phyloP scores from a whole-genome alignment of 768 basidiomycete species.

The Lactarius hengduanensis region DNA sequence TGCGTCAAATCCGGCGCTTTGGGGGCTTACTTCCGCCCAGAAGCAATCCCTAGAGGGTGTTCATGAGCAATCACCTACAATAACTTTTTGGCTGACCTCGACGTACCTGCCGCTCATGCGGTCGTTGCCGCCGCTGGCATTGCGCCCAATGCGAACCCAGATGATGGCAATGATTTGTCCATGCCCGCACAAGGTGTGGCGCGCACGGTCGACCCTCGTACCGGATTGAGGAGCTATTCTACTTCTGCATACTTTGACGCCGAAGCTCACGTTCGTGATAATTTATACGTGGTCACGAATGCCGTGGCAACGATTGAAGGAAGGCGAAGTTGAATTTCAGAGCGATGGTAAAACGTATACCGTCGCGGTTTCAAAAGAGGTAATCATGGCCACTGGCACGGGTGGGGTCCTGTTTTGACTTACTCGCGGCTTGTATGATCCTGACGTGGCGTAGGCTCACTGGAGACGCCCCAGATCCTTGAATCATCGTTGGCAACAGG shows the following conservation, averaged over 20 bases:
- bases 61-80: slow-evolving; percentile 26
- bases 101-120: slow-evolving; percentile 26
- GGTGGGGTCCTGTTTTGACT: slow-evolving; percentile 11
- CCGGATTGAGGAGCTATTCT: slow-evolving; percentile 25
- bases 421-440: not conserved
- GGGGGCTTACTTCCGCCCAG: slow-evolving; percentile 15
- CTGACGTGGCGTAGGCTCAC: slow-evolving; percentile 20
- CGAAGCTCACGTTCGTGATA: slow-evolving; percentile 14
- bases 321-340: slow-evolving; percentile 25
- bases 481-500: slow-evolving; percentile 27
- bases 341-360: slow-evolving; percentile 20
- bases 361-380: slow-evolving; percentile 21
- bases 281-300: slow-evolving; percentile 24
- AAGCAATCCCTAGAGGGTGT: slow-evolving; percentile 9
- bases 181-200: slow-evolving; percentile 26
- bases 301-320: slow-evolving; percentile 14
- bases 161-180: slow-evolving; percentile 24
- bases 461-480: slow-evolving; percentile 29
- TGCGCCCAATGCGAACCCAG: slow-evolving; percentile 22
- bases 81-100: slow-evolving; percentile 24
- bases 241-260: slow-evolving; percentile 25
- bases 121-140: slow-evolving; percentile 18
- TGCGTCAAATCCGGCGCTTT: slow-evolving; percentile 16
- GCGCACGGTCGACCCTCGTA: slow-evolving; percentile 6
- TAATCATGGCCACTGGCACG: slow-evolving; percentile 13